Evolutionary conservation across 2,329 filamentous ascomycete genomes (phyloP).

Genomic region (Periconia sp.): DNA sequence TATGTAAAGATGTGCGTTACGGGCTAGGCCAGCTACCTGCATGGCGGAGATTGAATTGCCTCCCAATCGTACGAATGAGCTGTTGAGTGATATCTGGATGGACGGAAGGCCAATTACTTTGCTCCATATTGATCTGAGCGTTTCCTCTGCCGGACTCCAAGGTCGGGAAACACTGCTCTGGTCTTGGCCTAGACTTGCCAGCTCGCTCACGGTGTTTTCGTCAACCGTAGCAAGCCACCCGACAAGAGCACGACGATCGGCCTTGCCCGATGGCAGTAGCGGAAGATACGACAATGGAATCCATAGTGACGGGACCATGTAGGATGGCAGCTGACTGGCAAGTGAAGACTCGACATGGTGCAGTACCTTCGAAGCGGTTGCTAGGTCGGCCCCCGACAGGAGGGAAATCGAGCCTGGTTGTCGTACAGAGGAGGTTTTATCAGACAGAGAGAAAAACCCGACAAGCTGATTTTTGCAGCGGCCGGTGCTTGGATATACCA

Average conservation of each 20-base stretch:
- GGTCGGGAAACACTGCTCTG: too few species aligned
- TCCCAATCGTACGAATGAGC: conserved; percentile 16
- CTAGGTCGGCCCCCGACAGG: too few species aligned
- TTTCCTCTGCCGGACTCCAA: not conserved
- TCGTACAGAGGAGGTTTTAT: too few species aligned
- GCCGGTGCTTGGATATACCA: not conserved
- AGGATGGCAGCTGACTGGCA: conserved; percentile 12
- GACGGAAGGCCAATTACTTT: conserved; percentile 6
- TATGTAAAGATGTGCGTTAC: too few species aligned
- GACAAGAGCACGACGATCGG: conserved; percentile 15
- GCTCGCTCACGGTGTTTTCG: conserved; percentile 10
- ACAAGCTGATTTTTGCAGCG: not conserved
- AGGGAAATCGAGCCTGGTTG: too few species aligned
- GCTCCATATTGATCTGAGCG: conserved; percentile 4
- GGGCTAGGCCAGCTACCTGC: not conserved
- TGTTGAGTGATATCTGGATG: conserved; percentile 4
- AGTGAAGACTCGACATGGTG: not conserved
- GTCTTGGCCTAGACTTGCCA: not conserved
- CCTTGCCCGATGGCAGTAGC: conserved; percentile 20
- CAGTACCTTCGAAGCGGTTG: not conserved
- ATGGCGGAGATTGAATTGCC: conserved; percentile 2
- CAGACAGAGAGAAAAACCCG: not conserved
- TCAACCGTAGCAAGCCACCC: conserved; percentile 19
- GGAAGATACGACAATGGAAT: conserved; percentile 16
- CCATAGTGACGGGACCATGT: conserved; percentile 26